These are phyloP conservation scores for Silene conica DNA, from an alignment of 148 eudicot species.

Conservation along the genomic window DNA sequence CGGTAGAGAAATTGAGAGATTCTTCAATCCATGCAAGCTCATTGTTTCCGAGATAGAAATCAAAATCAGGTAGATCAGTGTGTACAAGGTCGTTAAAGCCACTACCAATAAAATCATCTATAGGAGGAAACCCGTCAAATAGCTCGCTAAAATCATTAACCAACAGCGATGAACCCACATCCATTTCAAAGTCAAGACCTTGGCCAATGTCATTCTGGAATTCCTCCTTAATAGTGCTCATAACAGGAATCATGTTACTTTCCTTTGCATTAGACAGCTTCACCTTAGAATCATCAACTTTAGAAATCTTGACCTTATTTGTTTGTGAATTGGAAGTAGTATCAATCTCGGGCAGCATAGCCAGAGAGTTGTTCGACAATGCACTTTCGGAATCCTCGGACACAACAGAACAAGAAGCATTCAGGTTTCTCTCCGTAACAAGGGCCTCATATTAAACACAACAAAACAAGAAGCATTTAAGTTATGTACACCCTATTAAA, in stretches of 20 bases:
- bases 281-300: not conserved
- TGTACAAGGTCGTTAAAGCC: constrained; percentile 36
- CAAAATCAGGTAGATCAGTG: constrained; percentile 53
- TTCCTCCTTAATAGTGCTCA: constrained; percentile 22
- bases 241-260: constrained; percentile 15
- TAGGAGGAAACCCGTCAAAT: constrained; percentile 30
- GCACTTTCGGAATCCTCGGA: constrained; percentile 40
- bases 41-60: constrained; percentile 51
- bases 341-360: constrained; percentile 47
- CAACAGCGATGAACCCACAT: constrained; percentile 33
- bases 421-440: constrained; percentile 33
- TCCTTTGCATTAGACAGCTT: constrained; percentile 4
- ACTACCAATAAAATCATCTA: constrained; percentile 32
- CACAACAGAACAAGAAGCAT: constrained; percentile 8
- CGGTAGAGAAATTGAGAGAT: constrained; percentile 39
- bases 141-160: constrained; percentile 31
- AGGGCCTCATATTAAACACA: constrained; percentile 24
- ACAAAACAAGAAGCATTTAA: no score
- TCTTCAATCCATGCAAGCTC: constrained; percentile 51
- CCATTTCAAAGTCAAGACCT: constrained; percentile 48
- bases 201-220: constrained; percentile 33
- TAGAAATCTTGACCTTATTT: not conserved
- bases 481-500: not conserved
- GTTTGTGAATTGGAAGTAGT: constrained; percentile 22
- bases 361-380: constrained; percentile 42